These are phyloP conservation scores for Houttuynia cordata DNA, from an alignment of 164 flowering plant species.

Conservation along the genomic window DNA sequence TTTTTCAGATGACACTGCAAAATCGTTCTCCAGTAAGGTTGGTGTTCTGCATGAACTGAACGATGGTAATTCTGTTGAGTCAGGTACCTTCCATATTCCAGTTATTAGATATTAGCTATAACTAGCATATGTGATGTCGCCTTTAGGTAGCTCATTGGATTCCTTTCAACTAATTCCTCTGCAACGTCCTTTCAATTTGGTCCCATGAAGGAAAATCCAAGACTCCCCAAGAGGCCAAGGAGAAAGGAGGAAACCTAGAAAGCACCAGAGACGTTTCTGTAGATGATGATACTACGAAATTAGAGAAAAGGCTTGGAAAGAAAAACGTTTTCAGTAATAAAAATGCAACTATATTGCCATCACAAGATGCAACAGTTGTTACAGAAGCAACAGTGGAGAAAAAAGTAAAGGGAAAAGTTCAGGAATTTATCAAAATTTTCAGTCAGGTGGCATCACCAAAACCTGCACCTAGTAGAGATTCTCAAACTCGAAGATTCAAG, in stretches of 20 bases:
- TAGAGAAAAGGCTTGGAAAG: conserved; percentile 21
- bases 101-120: not conserved
- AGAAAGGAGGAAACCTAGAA: conserved; percentile 15
- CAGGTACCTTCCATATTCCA: conserved; percentile 16
- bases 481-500: conserved; percentile 13
- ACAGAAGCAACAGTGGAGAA: conserved; percentile 17
- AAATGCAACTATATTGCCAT: conserved; percentile 12
- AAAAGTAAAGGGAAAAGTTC: conserved; percentile 49
- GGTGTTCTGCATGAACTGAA: not conserved
- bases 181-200: not conserved
- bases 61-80: conserved; percentile 14
- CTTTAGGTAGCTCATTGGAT: not conserved
- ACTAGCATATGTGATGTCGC: not conserved
- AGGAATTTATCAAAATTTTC: conserved; percentile 64
- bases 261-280: conserved; percentile 8
- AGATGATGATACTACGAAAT: conserved; percentile 10
- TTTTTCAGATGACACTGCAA: not conserved
- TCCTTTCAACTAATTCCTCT: not conserved
- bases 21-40: not conserved
- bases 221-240: conserved; percentile 6
- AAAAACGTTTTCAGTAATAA: conserved; percentile 4
- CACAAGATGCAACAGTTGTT: conserved; percentile 13
- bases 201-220: conserved; percentile 17
- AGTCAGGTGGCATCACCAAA: conserved; percentile 45
- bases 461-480: conserved; percentile 8